Conservation (phyloP, 176 grass and related monocot genomes). For the Typha latifolia region DNA sequence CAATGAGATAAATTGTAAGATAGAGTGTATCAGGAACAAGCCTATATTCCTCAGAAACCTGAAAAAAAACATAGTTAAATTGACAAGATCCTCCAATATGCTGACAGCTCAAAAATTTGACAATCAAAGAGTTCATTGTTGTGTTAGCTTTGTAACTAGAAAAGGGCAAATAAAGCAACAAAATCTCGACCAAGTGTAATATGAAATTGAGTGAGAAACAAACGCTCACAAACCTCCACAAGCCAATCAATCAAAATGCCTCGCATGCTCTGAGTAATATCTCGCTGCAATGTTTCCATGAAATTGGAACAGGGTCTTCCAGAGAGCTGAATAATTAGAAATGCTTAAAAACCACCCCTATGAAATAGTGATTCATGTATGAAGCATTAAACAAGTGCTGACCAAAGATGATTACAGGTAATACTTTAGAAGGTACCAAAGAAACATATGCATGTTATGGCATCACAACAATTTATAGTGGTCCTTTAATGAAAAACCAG, state of each 20-base stretch:
- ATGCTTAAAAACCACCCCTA: background rate
- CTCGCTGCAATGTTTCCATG: slow-evolving; percentile 22
- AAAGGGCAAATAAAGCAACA: background rate
- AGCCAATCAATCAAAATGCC: slow-evolving; percentile 68
- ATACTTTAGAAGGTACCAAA: too few relatives aligned
- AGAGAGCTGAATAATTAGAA: slow-evolving; percentile 11
- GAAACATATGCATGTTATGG: too few relatives aligned
- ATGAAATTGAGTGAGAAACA: background rate
- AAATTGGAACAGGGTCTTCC: slow-evolving; percentile 15
- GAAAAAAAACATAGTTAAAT: slow-evolving; percentile 5
- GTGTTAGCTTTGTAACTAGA: background rate
- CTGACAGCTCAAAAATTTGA: background rate
- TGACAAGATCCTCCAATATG: background rate
- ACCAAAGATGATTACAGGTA: too few relatives aligned
- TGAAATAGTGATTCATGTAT: background rate
- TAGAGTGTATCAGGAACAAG: slow-evolving; percentile 90
- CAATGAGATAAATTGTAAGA: slow-evolving; percentile 75
- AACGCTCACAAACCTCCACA: slow-evolving; percentile 43
- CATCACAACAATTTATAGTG: background rate
- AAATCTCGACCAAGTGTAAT: background rate
- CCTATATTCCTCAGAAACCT: slow-evolving; percentile 88
- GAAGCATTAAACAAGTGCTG: background rate
- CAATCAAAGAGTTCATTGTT: background rate
- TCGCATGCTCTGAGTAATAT: slow-evolving; percentile 41
- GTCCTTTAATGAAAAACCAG: background rate